These are phyloP conservation scores for Croton setiger DNA, from an alignment of 441 rosid genomes.

Conservation along the genomic window DNA sequence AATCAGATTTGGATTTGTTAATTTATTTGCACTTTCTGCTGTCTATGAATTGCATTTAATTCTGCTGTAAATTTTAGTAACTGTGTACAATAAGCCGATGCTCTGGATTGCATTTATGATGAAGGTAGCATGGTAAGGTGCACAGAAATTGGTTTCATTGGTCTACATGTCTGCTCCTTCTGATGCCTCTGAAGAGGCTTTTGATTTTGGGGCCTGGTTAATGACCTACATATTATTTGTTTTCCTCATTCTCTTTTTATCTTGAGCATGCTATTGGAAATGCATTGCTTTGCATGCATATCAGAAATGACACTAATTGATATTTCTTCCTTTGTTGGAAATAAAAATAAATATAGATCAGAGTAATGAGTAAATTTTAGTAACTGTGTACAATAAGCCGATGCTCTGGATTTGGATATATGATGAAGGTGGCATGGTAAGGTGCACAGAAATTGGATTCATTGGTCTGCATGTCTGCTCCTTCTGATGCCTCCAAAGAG, in stretches of 20 bases:
- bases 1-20: no score
- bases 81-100: conserved; percentile 29
- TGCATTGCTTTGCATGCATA: no score
- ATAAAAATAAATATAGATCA: no score
- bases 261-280: background rate
- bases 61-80: background rate
- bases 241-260: background rate
- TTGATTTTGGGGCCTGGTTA: conserved; percentile 60
- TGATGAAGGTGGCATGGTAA: conserved; percentile 53
- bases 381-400: conserved; percentile 27
- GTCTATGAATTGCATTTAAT: background rate
- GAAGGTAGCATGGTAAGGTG: conserved; percentile 61
- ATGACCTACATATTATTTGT: conserved; percentile 17
- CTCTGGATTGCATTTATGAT: conserved; percentile 17
- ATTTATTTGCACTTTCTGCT: background rate
- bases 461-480: conserved; percentile 58
- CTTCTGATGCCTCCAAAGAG: conserved; percentile 29
- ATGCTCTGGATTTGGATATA: conserved; percentile 20
- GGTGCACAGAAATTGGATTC: conserved; percentile 43
- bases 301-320: no score
- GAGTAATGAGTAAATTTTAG: no score
- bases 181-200: conserved; percentile 27
- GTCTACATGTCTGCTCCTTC: conserved; percentile 55
- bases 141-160: conserved; percentile 41
- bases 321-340: no score